phyloP scores from a whole-genome alignment of 2,329 filamentous ascomycete genomes.

The Sporothrix variecibatus region DNA sequence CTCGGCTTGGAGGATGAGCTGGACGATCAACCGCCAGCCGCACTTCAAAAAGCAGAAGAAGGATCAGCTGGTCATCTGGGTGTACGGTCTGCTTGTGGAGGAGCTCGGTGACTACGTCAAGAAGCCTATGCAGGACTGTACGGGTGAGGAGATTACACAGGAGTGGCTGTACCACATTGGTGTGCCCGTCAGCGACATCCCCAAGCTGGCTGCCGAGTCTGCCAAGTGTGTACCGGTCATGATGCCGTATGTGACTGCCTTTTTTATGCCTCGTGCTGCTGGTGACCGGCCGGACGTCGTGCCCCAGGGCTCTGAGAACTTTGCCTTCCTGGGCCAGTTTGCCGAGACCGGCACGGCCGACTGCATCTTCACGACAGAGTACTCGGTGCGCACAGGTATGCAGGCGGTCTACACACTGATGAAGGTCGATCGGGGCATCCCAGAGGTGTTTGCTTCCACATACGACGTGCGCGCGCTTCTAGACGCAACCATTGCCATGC shows the following conservation, averaged over 20 bases:
- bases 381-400: slow-evolving; percentile 41
- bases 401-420: slow-evolving; percentile 39
- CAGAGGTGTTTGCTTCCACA: slow-evolving; percentile 36
- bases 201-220: slow-evolving; percentile 33
- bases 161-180: slow-evolving; percentile 44
- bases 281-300: slow-evolving; percentile 45
- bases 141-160: slow-evolving; percentile 43
- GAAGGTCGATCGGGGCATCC: slow-evolving; percentile 36
- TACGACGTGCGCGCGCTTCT: slow-evolving; percentile 35
- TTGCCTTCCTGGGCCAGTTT: slow-evolving; percentile 46
- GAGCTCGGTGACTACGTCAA: slow-evolving; percentile 40
- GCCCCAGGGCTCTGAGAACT: slow-evolving; percentile 41
- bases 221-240: slow-evolving; percentile 42
- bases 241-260: slow-evolving; percentile 44
- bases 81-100: slow-evolving; percentile 44
- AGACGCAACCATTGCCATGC: slow-evolving; percentile 31
- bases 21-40: slow-evolving; percentile 45
- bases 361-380: slow-evolving; percentile 44
- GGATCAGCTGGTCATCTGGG: slow-evolving; percentile 43
- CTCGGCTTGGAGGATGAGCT: slow-evolving; percentile 44
- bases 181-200: slow-evolving; percentile 36
- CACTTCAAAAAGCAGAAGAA: slow-evolving; percentile 43
- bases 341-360: slow-evolving; percentile 43
- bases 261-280: slow-evolving; percentile 40
- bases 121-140: slow-evolving; percentile 45